phyloP scores from a whole-genome alignment of 164 flowering plant genomes.

The Platanus orientalis region DNA sequence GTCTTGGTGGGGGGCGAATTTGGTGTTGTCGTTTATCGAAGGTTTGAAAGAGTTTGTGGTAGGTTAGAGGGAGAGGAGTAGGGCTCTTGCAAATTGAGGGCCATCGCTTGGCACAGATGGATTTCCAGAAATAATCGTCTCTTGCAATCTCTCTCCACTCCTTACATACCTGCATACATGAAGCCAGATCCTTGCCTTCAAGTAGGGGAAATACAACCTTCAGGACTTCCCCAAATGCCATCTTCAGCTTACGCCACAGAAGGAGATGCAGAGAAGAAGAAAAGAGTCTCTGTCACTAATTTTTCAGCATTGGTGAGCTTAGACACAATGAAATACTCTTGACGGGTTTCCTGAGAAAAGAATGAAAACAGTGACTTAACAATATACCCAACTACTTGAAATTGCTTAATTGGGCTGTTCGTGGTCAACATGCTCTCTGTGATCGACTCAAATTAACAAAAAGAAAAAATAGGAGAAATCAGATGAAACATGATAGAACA shows the following conservation, averaged over 20 bases:
- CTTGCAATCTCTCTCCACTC: slow-evolving; percentile 72
- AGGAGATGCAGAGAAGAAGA: neutral
- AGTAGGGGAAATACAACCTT: slow-evolving; percentile 77
- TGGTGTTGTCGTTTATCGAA: slow-evolving; percentile 54
- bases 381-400: neutral
- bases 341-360: neutral
- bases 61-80: slow-evolving; percentile 44
- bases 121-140: slow-evolving; percentile 94
- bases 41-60: slow-evolving; percentile 56
- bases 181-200: slow-evolving; percentile 69
- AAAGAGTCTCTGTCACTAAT: neutral
- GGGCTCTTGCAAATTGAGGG: slow-evolving; percentile 77
- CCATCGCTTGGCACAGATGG: slow-evolving; percentile 80
- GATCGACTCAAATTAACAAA: no score
- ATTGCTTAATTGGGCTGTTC: neutral
- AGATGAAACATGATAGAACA: no score
- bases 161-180: slow-evolving; percentile 75
- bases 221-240: slow-evolving; percentile 53
- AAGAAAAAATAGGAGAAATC: no score
- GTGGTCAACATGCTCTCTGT: no score
- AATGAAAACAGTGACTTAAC: neutral
- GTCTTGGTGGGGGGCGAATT: slow-evolving; percentile 64
- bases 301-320: neutral
- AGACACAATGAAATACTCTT: neutral
- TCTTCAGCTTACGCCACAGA: slow-evolving; percentile 14